Evolutionary conservation across 1,284 basidiomycete genomes (phyloP).

Genomic region (Malassezia obtusa): DNA sequence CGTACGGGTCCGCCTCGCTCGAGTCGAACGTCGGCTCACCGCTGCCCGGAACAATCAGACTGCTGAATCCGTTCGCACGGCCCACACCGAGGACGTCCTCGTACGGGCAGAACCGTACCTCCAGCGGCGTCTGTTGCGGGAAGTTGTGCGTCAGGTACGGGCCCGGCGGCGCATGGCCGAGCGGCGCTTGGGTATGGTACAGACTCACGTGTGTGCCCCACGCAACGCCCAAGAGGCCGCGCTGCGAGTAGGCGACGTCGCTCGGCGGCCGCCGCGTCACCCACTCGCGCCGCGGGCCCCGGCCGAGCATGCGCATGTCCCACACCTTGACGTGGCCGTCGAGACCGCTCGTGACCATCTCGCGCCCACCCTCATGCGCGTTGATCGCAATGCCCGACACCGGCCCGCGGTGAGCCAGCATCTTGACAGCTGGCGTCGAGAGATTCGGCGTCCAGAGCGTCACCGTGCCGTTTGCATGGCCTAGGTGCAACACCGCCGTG

Average conservation of each 20-base stretch:
- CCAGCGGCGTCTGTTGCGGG: constrained; percentile 55
- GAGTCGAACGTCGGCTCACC: constrained; percentile 95
- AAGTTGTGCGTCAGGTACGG: constrained; percentile 42
- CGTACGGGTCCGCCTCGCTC: constrained; percentile 85
- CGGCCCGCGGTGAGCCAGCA: constrained; percentile 82
- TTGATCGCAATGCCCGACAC: constrained; percentile 74
- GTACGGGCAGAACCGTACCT: constrained; percentile 69
- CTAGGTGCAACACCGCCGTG: constrained; percentile 89
- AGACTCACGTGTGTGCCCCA: constrained; percentile 69
- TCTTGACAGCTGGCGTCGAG: constrained; percentile 76
- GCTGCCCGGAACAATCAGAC: constrained; percentile 75
- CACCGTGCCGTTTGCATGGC: constrained; percentile 67
- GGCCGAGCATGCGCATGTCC: constrained; percentile 92
- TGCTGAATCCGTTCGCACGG: constrained; percentile 64
- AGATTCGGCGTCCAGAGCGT: constrained; percentile 94
- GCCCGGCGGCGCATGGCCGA: constrained; percentile 52
- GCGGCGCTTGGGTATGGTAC: constrained; percentile 30
- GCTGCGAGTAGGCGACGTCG: constrained; percentile 54
- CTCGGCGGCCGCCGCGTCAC: constrained; percentile 53
- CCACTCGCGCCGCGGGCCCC: constrained; percentile 68
- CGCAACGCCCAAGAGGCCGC: constrained; percentile 73
- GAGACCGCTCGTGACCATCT: constrained; percentile 79
- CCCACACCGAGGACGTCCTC: constrained; percentile 78
- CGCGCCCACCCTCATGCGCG: constrained; percentile 62
- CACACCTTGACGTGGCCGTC: constrained; percentile 86